Evolutionary conservation across 2,329 filamentous ascomycete genomes (phyloP).

Genomic region (Cladosporium phlei): DNA sequence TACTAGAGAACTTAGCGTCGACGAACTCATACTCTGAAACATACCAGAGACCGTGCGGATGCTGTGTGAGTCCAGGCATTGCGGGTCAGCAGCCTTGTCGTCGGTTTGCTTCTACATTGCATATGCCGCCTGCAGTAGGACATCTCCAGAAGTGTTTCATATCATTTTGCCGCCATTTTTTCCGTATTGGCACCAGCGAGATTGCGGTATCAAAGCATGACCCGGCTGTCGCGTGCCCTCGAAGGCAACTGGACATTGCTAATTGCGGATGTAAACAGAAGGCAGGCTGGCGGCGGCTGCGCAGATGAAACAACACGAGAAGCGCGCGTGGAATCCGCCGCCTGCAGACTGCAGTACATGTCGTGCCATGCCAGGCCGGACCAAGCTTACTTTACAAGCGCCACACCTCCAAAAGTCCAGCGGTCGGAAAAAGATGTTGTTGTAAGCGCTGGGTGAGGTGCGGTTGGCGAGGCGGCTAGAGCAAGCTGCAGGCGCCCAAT

Average conservation of each 20-base stretch:
- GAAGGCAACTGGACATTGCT: slow-evolving; percentile 1
- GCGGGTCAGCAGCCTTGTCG: slow-evolving; percentile 4
- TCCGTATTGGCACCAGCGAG: neutral
- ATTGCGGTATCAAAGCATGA: no score
- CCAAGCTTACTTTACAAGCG: no score
- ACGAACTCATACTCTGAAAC: slow-evolving; percentile 7
- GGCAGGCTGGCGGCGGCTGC: slow-evolving; percentile 5
- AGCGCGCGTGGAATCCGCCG: slow-evolving; percentile 1
- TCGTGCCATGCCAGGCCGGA: no score
- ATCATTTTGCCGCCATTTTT: neutral
- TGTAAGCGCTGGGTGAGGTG: slow-evolving; percentile 11
- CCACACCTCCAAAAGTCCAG: neutral
- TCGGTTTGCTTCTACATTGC: neutral
- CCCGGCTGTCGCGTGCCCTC: no score
- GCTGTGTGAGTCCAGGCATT: slow-evolving; percentile 7
- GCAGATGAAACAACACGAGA: slow-evolving; percentile 5
- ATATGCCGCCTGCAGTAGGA: neutral
- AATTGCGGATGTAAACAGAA: neutral
- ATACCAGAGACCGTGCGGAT: slow-evolving; percentile 11
- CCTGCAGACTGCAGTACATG: neutral
- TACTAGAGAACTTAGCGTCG: slow-evolving; percentile 10
- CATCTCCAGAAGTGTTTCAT: no score
- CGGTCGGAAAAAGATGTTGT: slow-evolving; percentile 1
- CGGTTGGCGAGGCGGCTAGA: slow-evolving; percentile 11
- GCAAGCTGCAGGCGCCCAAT: slow-evolving; percentile 6